A percentile compares a stretch with the other conserved stretches of the same genome.
phyloP scores from a whole-genome alignment of 176 grass and related monocot genomes.

The Aegilops sharonensis region DNA sequence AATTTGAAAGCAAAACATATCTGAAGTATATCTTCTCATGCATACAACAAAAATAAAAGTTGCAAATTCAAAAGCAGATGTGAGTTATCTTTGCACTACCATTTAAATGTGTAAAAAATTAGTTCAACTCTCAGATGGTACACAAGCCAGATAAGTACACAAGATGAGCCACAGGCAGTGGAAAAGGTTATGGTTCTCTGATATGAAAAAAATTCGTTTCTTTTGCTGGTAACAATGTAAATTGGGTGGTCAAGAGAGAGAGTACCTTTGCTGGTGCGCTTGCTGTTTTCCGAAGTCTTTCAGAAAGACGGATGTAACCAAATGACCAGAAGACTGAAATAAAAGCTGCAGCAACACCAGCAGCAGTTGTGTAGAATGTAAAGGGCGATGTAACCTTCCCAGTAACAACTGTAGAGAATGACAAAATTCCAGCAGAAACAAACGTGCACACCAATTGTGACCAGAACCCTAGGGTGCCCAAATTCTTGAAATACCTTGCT shows the following conservation, averaged over 20 bases:
- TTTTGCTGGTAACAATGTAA: background rate
- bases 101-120: background rate
- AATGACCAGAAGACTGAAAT: slow-evolving; percentile 99
- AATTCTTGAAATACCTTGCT: slow-evolving; percentile 85
- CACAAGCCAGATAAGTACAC: background rate
- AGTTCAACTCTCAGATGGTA: background rate
- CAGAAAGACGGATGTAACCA: slow-evolving; percentile 85
- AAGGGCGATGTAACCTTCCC: slow-evolving; percentile 74
- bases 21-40: background rate
- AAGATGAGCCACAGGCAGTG: background rate
- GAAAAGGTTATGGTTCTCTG: background rate
- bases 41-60: background rate
- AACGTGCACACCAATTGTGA: slow-evolving; percentile 79
- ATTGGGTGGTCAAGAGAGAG: background rate
- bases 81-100: background rate
- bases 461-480: slow-evolving; percentile 91
- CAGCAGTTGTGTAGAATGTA: slow-evolving; percentile 89
- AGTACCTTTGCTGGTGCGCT: slow-evolving; percentile 87
- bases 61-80: background rate
- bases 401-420: slow-evolving; percentile 77
- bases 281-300: slow-evolving; percentile 75
- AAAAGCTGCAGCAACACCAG: slow-evolving; percentile 73
- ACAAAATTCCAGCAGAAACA: slow-evolving; percentile 84
- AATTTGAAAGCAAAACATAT: background rate
- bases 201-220: background rate